These are phyloP conservation scores for Balansia obtecta DNA, from an alignment of 2,329 filamentous ascomycete genomes.

Conservation along the genomic window DNA sequence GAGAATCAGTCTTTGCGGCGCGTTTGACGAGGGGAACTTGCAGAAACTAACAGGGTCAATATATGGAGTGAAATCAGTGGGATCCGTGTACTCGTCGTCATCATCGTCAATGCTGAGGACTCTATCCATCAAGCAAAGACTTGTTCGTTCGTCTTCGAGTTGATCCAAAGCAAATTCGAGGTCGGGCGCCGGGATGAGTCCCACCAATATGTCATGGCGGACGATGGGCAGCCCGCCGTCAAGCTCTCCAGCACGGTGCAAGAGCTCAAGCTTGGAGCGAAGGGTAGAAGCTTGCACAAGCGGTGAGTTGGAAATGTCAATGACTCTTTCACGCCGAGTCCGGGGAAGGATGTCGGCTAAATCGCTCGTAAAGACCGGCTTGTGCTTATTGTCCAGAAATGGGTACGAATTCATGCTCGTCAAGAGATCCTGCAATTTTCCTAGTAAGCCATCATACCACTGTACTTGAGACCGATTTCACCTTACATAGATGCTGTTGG, in stretches of 20 bases:
- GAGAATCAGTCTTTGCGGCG: constrained; percentile 8
- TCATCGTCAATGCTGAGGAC: constrained; percentile 50
- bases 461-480: background rate
- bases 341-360: constrained; percentile 77
- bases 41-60: constrained; percentile 63
- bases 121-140: constrained; percentile 71
- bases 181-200: constrained; percentile 86
- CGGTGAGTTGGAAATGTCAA: constrained; percentile 78
- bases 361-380: constrained; percentile 80
- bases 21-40: no score
- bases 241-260: constrained; percentile 78
- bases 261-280: constrained; percentile 64
- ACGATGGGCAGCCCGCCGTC: constrained; percentile 87
- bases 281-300: constrained; percentile 66
- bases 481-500: constrained; percentile 78
- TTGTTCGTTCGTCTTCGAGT: constrained; percentile 60
- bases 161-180: constrained; percentile 86
- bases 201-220: constrained; percentile 66
- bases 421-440: constrained; percentile 54
- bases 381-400: constrained; percentile 92
- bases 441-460: constrained; percentile 8
- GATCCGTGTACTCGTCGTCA: constrained; percentile 49
- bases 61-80: constrained; percentile 77
- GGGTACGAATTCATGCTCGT: constrained; percentile 97
- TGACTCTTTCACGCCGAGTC: constrained; percentile 61